Base-by-base conservation (phyloP, 352 stramenopile genomes). In the Pythium volutum region DNA sequence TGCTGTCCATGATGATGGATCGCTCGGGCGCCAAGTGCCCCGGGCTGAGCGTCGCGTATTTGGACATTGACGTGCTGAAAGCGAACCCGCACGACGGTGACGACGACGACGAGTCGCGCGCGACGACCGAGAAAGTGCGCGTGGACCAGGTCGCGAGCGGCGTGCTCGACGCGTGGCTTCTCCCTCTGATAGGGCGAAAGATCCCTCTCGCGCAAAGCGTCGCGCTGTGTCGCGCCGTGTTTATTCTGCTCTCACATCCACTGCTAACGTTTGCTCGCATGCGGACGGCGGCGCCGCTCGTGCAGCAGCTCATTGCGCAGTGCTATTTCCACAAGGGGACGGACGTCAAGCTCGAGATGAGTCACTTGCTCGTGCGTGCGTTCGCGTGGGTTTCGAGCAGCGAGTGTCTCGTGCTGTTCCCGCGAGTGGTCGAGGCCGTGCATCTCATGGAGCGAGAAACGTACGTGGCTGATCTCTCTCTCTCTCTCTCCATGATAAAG, bases 1-100 rank as follows among this genome's bases (percentile, higher is more conserved):
- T 95, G n/a, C 60, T 90, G 38, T 85, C 76, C 60, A 88, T 87
- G 59, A 91, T 95, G 81, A 91, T 93, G 77, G 83, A 93, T 39
- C 74, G 77, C 23, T 90, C 69, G 10, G 85, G 85, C 3, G 81
- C 79, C 11, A 67, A 68, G 29, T 90, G 75, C 52, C 79, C 85
- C 4, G 76, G 83, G 29, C 39, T 93, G 14, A 89, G 81, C 57
- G 72, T 87, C 11, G 75, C 85, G 14, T 88, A 84, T 39, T 54
- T 95, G 15, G 76, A 87, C 26, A 82, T 95, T 41, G 85, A 95
- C 58, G 50, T 76, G 11, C 9, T 75, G 4, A 55, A 52, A 10
- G 31, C 22, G 1, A 66, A 70, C 39, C 55, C 63, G 3, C 46
- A 48, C 20, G 69, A 76, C 12, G 43, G 73, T 20, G 76, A 87